These are phyloP conservation scores for Colletotrichum melonis DNA, from an alignment of 2,329 filamentous ascomycete genomes.

Conservation along the genomic window DNA sequence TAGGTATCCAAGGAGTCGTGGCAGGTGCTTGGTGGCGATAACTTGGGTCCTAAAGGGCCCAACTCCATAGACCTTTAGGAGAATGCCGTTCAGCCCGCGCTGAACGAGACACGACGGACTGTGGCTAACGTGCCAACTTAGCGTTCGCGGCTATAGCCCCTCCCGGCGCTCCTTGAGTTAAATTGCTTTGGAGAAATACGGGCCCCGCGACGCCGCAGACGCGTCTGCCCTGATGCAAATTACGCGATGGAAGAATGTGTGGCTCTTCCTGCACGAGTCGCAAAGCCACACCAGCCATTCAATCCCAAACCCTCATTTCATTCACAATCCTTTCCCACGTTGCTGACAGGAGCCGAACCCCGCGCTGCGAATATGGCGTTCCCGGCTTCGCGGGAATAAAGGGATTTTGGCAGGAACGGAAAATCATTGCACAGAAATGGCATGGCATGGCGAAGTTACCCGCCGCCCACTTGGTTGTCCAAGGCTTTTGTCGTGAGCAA, in stretches of 20 bases:
- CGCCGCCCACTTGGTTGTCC: neutral
- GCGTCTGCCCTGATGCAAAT: constrained; percentile 23
- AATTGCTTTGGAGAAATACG: constrained; percentile 22
- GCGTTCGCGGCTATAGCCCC: constrained; percentile 17
- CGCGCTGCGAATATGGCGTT: constrained; percentile 11
- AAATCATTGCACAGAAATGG: neutral
- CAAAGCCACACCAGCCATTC: constrained; percentile 28
- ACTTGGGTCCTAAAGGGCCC: neutral
- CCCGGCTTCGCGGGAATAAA: constrained; percentile 12
- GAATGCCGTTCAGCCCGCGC: constrained; percentile 4
- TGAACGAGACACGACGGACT: constrained; percentile 17
- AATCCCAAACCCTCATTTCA: constrained; percentile 34
- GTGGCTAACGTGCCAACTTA: constrained; percentile 2
- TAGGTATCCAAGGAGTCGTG: neutral
- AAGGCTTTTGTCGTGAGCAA: neutral
- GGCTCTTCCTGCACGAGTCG: constrained; percentile 30
- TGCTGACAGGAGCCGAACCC: constrained; percentile 13
- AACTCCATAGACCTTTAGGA: neutral
- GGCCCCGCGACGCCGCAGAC: constrained; percentile 24
- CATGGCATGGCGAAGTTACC: neutral
- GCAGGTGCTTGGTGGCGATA: neutral
- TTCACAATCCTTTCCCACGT: constrained; percentile 24
- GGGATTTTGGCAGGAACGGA: neutral
- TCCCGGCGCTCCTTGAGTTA: constrained; percentile 25
- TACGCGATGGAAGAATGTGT: constrained; percentile 27